Evolutionary conservation across 352 stramenopile species (phyloP).

Genomic region (Phytophthora boehmeriae): DNA sequence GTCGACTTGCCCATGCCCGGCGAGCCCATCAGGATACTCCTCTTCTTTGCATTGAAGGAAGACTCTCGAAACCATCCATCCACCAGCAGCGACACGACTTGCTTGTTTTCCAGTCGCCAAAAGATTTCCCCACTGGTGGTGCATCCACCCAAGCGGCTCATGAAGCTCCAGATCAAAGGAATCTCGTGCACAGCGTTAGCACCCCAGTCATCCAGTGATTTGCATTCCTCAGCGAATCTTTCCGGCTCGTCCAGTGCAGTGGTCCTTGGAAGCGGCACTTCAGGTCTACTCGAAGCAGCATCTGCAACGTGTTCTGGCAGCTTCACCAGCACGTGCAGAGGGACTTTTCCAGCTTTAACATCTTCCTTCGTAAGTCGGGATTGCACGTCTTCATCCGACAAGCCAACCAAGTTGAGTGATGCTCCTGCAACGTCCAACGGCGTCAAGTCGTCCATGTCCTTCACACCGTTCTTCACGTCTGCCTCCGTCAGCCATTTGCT

Average conservation of each 20-base stretch:
- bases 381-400: no score
- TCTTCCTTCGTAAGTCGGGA: neutral
- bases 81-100: conserved; percentile 7
- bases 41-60: neutral
- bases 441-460: conserved; percentile 4
- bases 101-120: conserved; percentile 3
- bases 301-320: no score
- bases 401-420: no score
- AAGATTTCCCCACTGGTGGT: conserved; percentile 8
- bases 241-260: neutral
- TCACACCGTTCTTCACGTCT: conserved; percentile 4
- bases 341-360: no score
- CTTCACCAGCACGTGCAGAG: neutral
- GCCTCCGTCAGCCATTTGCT: neutral
- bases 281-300: no score
- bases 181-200: conserved; percentile 13
- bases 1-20: conserved; percentile 5
- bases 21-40: neutral
- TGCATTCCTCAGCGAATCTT: neutral
- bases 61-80: conserved; percentile 16
- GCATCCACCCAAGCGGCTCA: conserved; percentile 1
- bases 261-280: no score
- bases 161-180: conserved; percentile 7
- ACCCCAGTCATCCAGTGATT: neutral
- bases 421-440: conserved; percentile 2